Percentiles rank a stretch among this genome's conserved stretches.
phyloP scores from a whole-genome alignment of 2,329 filamentous ascomycete genomes.

The Dothiorella sarmentorum region DNA sequence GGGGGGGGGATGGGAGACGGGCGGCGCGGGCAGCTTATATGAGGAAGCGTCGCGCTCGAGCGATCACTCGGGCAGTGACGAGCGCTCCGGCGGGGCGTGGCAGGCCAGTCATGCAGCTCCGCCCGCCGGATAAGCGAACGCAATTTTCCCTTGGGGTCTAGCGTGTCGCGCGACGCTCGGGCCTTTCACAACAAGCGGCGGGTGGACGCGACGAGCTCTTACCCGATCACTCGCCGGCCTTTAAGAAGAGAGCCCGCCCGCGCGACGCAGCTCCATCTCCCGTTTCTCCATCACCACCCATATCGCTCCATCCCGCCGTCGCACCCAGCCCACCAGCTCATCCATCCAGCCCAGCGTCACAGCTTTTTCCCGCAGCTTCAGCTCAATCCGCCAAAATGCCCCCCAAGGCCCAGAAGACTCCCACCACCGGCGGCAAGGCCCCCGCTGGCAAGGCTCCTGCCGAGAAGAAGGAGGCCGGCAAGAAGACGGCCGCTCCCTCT shows the following conservation, averaged over 20 bases:
- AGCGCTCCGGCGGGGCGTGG: conserved; percentile 8
- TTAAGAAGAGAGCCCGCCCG: conserved; percentile 43
- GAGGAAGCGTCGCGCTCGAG: conserved; percentile 29
- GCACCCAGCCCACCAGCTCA: conserved; percentile 22
- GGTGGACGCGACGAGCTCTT: conserved; percentile 22
- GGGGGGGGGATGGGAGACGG: conserved; percentile 34
- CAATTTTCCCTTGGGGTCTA: conserved; percentile 5
- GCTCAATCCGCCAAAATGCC: conserved; percentile 64
- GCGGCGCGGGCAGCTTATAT: conserved; percentile 37
- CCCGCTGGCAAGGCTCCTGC: conserved; percentile 74
- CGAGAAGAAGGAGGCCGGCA: conserved; percentile 99
- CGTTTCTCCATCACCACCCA: conserved; percentile 38
- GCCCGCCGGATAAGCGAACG: conserved; percentile 13
- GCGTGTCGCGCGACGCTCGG: conserved; percentile 27
- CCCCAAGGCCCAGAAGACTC: conserved; percentile 99
- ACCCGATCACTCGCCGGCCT: conserved; percentile 19
- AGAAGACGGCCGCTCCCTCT: conserved; percentile 91
- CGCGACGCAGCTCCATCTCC: conserved; percentile 39
- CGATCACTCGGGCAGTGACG: conserved; percentile 15
- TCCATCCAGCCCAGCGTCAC: conserved; percentile 28
- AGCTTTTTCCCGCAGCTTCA: conserved; percentile 24
- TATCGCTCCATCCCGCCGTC: conserved; percentile 22
- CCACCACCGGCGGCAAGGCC: conserved; percentile 88
- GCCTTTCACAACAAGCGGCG: conserved; percentile 23
- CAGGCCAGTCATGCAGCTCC: conserved; percentile 15